Percentiles rank a stretch among this genome's conserved stretches.
Conservation (phyloP, 2,329 filamentous ascomycete genomes). For the Hymenoscyphus salicellus region DNA sequence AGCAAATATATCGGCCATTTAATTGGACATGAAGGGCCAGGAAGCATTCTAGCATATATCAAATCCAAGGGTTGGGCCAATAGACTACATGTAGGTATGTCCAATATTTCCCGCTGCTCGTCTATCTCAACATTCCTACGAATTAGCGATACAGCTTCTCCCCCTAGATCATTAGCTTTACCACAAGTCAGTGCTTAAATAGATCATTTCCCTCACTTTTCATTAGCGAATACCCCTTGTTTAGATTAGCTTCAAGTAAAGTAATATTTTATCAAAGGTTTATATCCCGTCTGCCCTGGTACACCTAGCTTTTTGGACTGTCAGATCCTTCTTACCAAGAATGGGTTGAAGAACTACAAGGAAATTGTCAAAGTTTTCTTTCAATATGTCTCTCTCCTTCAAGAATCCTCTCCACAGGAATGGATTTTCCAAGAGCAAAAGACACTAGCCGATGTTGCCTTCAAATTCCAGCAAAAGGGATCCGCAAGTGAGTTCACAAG, state of each 20-base stretch:
- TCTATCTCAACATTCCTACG: too few relatives aligned
- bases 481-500: conserved; percentile 87
- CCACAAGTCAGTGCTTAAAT: neutral
- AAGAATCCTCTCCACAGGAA: conserved; percentile 74
- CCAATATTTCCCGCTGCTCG: neutral
- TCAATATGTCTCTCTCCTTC: conserved; percentile 82
- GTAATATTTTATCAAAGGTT: conserved; percentile 41
- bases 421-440: conserved; percentile 96
- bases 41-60: conserved; percentile 68
- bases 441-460: conserved; percentile 85
- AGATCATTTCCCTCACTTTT: too few relatives aligned
- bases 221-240: too few relatives aligned
- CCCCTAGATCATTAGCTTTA: too few relatives aligned
- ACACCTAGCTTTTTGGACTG: conserved; percentile 66
- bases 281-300: conserved; percentile 58
- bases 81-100: conserved; percentile 53
- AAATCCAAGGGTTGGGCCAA: conserved; percentile 72
- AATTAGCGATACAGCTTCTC: too few relatives aligned
- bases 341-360: conserved; percentile 55
- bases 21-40: conserved; percentile 72
- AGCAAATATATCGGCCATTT: conserved; percentile 69
- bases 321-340: conserved; percentile 63
- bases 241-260: neutral
- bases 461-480: conserved; percentile 91
- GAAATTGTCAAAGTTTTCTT: conserved; percentile 68